Evolutionary conservation across 2,329 filamentous ascomycete species (phyloP), one percentile per base, ranked within the genome.

Genomic region (Aspergillus ustus): DNA sequence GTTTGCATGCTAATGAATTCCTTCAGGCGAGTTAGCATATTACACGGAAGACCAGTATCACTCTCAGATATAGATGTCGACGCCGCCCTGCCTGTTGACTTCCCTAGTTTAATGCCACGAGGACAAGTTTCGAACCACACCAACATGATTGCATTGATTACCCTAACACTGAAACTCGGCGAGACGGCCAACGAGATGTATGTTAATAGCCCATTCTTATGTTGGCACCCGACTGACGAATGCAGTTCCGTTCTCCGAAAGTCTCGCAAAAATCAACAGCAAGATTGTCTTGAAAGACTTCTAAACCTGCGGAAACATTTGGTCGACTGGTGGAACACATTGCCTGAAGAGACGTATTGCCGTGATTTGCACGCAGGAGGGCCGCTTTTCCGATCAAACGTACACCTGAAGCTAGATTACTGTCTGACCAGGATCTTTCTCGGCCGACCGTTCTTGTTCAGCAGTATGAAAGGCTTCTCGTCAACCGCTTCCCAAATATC

Each of bases 31-130:
- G 82, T 87, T 34, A 82, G 83, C 45, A 85, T 85, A 52, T 81
- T 85, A 40, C 84, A 87, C 62, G 83, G 84, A 40, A 77, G 84
- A 7, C 84, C 85, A 7, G 75, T 80, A n/a, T 86, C 85, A 2
- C 81, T 86, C 45, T 76, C 81, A 3, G 79, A 80, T 43, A 74
- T 77, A 11, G 84, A 86, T 62, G 80, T 87, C 19, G 85, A 87
- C 65, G 83, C 81, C 2, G 82, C 84, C 22, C 71, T 84, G 57
- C 85, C 84, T 2, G 75, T 77, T 6, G 79, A 85, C 61, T 73
- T 80, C 34, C 76, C 79, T 1, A 78, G 79, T 11, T 71, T 83
- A 49, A 80, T 76, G 73, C 76, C 76, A 1, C 67, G 74, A 19
- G 72, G 74, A 7, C 75, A 80, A 44, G 72, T 78, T 4, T 75